Evolutionary conservation across 495 filamentous ascomycete genomes (phyloP), one percentile per base, ranked within the genome.

Genomic region (Lepidopterella palustris): DNA sequence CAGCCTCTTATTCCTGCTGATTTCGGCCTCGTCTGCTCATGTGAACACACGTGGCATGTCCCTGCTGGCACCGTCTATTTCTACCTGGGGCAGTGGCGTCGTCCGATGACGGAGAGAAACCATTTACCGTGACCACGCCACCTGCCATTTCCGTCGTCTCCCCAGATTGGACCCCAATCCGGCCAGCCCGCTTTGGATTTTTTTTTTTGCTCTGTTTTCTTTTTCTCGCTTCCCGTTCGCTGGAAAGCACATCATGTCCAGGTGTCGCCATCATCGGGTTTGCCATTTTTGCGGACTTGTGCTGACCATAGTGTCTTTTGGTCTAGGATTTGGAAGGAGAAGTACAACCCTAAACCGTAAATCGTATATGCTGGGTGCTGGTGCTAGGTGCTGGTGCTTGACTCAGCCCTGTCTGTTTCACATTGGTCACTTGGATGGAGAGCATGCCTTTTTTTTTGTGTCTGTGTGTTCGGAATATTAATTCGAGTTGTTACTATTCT

Each of bases 241-340:
- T 15, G n/a, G 6, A 35, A 35, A 15, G 35, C 35, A 11, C 35
- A 3, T 42, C 13, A 2, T 35, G 3, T 11, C 18, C 35, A 42
- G 2, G 35, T 11, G 35, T 42, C 47, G 23, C 25, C 39, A 42
- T 42, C 39, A 42, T 42, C 39, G 39, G 20, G 9, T 50, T 18
- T 27, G 51, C 4, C 3, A 23, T 54, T 32, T 13, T 21, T 32
- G 13, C n/a, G 56, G 20, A 53, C 60, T 58, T 53, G 57, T 63
- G 64, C 64, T 67, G 52, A 67, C 59, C 35, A 42, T 11, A 42
- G 47, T 27, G 1, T 57, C 18, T 21, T 39, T 15, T 25, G 21
- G 18, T 26, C 53, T 49, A 96, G 91, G 91, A 95, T 96, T 62
- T 95, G 90, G 91, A 96, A 96, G 71, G 88, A 92, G 49, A 96